Evolutionary conservation across 2,329 filamentous ascomycete species (phyloP).

Genomic region (Fusarium sulawesiense): DNA sequence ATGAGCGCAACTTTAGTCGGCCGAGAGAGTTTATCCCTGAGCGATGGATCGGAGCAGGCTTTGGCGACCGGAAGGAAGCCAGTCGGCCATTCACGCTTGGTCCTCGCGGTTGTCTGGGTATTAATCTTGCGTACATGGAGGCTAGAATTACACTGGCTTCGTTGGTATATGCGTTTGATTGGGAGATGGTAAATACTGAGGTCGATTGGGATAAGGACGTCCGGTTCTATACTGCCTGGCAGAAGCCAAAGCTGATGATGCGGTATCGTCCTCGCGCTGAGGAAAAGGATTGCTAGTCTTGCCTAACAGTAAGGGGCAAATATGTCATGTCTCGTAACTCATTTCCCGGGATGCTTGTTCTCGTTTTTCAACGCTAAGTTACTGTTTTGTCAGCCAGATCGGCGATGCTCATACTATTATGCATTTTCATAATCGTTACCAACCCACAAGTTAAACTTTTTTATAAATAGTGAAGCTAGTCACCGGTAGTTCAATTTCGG

Average conservation of each 20-base stretch:
- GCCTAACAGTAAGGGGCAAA: too few relatives aligned
- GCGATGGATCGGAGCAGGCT: slow-evolving; percentile 10
- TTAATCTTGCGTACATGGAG: slow-evolving; percentile 20
- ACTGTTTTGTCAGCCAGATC: neutral
- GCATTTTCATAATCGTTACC: neutral
- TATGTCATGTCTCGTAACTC: neutral
- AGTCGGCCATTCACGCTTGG: slow-evolving; percentile 11
- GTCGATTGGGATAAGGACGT: neutral
- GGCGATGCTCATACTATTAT: neutral
- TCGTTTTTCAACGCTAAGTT: neutral
- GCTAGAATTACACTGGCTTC: slow-evolving; percentile 1
- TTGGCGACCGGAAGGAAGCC: slow-evolving; percentile 9
- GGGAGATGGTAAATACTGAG: slow-evolving; percentile 6
- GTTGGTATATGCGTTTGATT: neutral
- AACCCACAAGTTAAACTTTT: neutral
- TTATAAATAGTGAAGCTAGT: neutral
- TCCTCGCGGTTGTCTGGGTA: slow-evolving; percentile 1
- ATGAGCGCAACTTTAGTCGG: slow-evolving; percentile 6
- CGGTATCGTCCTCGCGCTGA: neutral
- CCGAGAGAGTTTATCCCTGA: slow-evolving; percentile 13
- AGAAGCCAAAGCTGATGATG: neutral
- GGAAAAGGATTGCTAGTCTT: neutral
- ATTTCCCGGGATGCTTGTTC: neutral
- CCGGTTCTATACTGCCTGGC: neutral
- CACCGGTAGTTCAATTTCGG: neutral